Base-by-base conservation (phyloP, 768 basidiomycete species). In the Cyathus striatus region DNA sequence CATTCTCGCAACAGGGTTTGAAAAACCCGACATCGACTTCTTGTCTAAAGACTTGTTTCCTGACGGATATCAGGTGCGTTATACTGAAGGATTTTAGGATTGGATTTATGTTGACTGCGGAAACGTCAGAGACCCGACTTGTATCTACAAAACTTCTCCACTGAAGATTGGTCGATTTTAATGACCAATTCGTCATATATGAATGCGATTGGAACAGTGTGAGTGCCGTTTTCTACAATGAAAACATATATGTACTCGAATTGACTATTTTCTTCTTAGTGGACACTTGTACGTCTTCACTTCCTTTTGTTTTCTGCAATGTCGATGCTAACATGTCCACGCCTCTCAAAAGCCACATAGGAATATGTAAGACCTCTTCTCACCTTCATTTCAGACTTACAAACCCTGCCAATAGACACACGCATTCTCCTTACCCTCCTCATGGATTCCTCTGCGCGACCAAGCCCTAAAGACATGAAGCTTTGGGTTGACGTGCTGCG, bases 111-210 rank as follows among this genome's bases (percentile, higher is more conserved):
- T 37, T 20, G 13, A 20, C 2, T 23, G 6, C 25, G n/a, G n/a
- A n/a, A n/a, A n/a, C n/a, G n/a, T n/a, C n/a, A 71, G 63, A 62
- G 73, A 17, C 76, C 76, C 14, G 64, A 74, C 41, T 47, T 77
- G 38, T 78, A 78, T 47, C 61, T 78, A 13, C 76, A 78, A 46
- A 78, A 75, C 53, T 78, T 80, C 59, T 64, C 68, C 16, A 71
- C 70, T 0, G 72, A 75, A 49, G 75, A 79, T 53, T 77, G 74
- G 73, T 68, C 67, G 2, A 53, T 78, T 1, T 57, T 78, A 22
- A 54, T 69, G 56, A 78, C 75, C 3, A 80, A 78, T 49, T 73
- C 73, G 5, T 52, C 72, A 9, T 77, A 76, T 47, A 54, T 63
- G 48, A 73, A 72, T 47, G 73, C 69, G 2, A 75, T 78, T 38